Conservation (phyloP, 139 green algal species). For the Raphidocelis subcapitata region DNA sequence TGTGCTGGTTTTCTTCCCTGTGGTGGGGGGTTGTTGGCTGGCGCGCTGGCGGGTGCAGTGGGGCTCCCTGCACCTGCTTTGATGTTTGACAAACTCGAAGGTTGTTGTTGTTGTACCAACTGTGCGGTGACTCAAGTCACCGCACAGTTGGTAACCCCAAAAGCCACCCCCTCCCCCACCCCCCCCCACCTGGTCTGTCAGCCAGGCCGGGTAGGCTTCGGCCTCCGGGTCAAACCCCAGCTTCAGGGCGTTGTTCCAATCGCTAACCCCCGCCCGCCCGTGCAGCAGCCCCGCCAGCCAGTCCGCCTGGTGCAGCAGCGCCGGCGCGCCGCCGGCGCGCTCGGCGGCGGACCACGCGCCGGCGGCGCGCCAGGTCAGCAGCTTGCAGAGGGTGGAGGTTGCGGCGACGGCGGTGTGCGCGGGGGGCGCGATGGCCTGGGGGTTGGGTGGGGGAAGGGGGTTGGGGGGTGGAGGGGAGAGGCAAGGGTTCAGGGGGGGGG, state of each 20-base stretch:
- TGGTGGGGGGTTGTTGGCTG: not conserved
- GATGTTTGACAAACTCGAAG: no score
- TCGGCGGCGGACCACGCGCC: slow-evolving; percentile 41
- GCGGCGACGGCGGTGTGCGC: slow-evolving; percentile 73
- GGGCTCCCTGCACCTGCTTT: no score
- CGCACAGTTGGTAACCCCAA: not conserved
- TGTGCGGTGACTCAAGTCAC: no score
- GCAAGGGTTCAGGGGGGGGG: no score
- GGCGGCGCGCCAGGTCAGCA: slow-evolving; percentile 70
- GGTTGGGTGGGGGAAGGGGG: not conserved
- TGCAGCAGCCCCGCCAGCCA: slow-evolving; percentile 76
- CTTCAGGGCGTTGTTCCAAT: slow-evolving; percentile 98
- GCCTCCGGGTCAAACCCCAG: slow-evolving; percentile 80
- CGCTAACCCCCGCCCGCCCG: slow-evolving; percentile 45
- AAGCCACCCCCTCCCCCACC: not conserved
- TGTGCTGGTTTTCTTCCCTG: not conserved
- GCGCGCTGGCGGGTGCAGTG: no score
- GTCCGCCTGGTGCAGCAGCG: slow-evolving; percentile 80
- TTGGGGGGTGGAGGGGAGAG: no score
- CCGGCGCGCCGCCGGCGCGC: slow-evolving; percentile 24
- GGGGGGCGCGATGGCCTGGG: slow-evolving; percentile 67
- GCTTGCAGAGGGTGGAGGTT: slow-evolving; percentile 89
- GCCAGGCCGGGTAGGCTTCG: slow-evolving; percentile 79
- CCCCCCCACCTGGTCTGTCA: slow-evolving; percentile 52
- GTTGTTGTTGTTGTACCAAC: no score